Base-by-base conservation (phyloP, 2,329 filamentous ascomycete genomes). In the Sordariomycetes sp. region DNA sequence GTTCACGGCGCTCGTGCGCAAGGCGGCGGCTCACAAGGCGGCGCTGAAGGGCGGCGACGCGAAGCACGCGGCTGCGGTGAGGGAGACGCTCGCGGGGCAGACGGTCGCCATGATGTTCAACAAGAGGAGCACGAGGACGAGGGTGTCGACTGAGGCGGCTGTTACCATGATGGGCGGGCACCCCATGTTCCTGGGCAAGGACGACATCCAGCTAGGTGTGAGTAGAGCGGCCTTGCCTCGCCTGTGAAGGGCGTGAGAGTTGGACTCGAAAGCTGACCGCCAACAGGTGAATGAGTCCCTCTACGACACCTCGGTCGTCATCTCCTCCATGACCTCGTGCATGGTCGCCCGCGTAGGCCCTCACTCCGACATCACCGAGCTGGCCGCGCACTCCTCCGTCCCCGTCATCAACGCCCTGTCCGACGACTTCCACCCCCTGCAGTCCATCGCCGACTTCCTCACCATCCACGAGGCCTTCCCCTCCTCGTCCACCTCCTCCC, bases 61-160 rank as follows among this genome's bases (percentile, higher is more conserved):
- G 20, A 75, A 79, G 57, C 72, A 81, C 53, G 82, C 86, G 2
- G 69, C 74, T 55, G 73, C 76, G 51, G 74, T 95, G 57, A 74
- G 78, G 57, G 77, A 78, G 48, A 75, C 81, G 12, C 74, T 99
- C 61, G 72, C 80, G 1, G 88, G 89, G 56, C 84, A 89, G 70
- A 91, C 90, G 0, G 82, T 99, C 35, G 92, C 94, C 62, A 87
- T 99, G 84, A 89, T 95, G 78, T 99, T 99, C 77, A 95, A 81
- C 78, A 99, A 99, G 75, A 85, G 91, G 63, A 95, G 88, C 65
- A 99, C 94, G 13, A 83, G 94, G 60, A 99, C 94, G 13, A 85
- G 94, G 61, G 86, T 99, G 35, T 96, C 90, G 1, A 96, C 91
- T 1, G 94, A 99, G 75, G 87, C 87, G 8, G 94, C 94, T 13